A percentile compares a stretch with the other conserved stretches of the same genome.
phyloP scores from a whole-genome alignment of 176 grass and related monocot genomes.

The Ampelocalamus luodianensis region DNA sequence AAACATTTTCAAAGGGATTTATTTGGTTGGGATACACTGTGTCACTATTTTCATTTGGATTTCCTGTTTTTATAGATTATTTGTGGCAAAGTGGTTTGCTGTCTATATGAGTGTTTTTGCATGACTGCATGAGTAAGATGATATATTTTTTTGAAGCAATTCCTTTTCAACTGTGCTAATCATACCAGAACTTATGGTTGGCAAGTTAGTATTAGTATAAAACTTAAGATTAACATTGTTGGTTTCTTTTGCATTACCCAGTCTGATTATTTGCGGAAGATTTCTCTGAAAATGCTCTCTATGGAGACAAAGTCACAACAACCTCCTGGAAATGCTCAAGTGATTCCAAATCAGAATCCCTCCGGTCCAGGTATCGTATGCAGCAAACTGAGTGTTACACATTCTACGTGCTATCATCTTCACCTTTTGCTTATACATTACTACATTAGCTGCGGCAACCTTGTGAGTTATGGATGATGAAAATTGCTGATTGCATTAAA shows the following conservation, averaged over 20 bases:
- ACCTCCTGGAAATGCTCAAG: conserved; percentile 54
- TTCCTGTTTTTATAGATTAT: conserved; percentile 26
- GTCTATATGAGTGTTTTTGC: conserved; percentile 11
- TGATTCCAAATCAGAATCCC: conserved; percentile 61
- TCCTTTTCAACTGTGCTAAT: conserved; percentile 6
- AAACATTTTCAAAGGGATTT: conserved; percentile 2
- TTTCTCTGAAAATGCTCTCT: conserved; percentile 90
- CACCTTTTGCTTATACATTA: neutral
- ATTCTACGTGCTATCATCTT: neutral
- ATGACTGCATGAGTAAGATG: neutral
- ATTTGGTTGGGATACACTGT: neutral
- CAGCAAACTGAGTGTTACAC: neutral
- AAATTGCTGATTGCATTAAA: conserved; percentile 16
- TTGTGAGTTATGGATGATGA: neutral
- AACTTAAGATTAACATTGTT: conserved; percentile 23
- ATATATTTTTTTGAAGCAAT: conserved; percentile 5
- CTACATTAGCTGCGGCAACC: neutral
- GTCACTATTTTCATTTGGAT: conserved; percentile 12
- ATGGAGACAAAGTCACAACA: conserved; percentile 82
- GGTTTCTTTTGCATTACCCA: conserved; percentile 43
- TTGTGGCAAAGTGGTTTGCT: conserved; percentile 24
- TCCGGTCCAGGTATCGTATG: conserved; percentile 55
- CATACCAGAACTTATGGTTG: neutral
- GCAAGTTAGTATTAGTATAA: conserved; percentile 13
- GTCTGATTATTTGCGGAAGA: conserved; percentile 89